Percentiles rank a stretch among this genome's conserved stretches.
phyloP scores from a whole-genome alignment of 352 stramenopile genomes.

The Pythium periplocum region DNA sequence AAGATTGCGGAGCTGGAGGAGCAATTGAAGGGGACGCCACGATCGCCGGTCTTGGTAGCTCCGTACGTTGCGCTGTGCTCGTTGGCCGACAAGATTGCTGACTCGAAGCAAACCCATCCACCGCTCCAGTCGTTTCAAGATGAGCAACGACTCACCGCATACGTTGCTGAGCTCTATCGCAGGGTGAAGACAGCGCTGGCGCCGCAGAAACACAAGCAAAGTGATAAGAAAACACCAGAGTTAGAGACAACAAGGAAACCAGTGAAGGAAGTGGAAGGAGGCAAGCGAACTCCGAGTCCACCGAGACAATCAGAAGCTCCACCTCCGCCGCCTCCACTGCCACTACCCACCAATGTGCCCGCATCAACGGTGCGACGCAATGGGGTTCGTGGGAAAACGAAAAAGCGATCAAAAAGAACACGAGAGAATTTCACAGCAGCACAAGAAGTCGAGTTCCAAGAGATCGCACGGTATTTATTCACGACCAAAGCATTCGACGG shows the following conservation, averaged over 20 bases:
- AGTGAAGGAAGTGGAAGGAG: no score
- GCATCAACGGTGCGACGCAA: no score
- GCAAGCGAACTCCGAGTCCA: no score
- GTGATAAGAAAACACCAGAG: no score
- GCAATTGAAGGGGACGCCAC: conserved; percentile 8
- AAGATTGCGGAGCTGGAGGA: conserved; percentile 30
- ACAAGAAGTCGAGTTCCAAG: conserved; percentile 34
- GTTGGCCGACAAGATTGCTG: conserved; percentile 21
- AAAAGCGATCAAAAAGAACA: no score
- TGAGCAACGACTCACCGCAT: conserved; percentile 21
- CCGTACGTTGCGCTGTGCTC: conserved; percentile 47
- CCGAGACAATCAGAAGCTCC: no score
- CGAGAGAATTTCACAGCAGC: neutral
- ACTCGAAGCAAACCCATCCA: conserved; percentile 13
- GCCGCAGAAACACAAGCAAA: neutral
- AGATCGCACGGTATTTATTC: conserved; percentile 29
- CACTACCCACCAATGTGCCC: no score
- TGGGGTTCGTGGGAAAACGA: no score
- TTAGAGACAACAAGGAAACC: no score
- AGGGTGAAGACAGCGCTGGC: conserved; percentile 19
- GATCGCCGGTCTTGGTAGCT: conserved; percentile 1
- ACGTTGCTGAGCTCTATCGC: conserved; percentile 33
- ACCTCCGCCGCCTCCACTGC: no score
- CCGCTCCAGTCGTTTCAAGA: conserved; percentile 20
- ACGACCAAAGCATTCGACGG: conserved; percentile 17